Conservation (phyloP, 495 filamentous ascomycete genomes). For the Hyphodiscus hymeniophilus region DNA sequence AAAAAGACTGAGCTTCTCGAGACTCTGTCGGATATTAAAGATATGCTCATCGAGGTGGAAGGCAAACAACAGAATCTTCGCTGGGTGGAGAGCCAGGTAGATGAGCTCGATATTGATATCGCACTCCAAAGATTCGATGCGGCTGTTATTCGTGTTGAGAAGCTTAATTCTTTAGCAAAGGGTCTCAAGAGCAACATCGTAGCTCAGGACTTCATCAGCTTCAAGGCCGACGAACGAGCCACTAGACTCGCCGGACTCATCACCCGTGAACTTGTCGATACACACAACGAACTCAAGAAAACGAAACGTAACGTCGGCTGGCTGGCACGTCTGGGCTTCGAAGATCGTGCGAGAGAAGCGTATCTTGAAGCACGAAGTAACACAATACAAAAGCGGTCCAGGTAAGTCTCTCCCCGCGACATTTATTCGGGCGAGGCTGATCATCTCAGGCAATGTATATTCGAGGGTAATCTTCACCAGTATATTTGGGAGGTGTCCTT, state of each 20-base stretch:
- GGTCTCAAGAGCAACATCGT: constrained; percentile 74
- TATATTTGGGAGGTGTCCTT: constrained; percentile 96
- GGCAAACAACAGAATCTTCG: constrained; percentile 92
- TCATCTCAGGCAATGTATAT: constrained; percentile 67
- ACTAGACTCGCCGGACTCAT: constrained; percentile 66
- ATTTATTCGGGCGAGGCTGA: constrained; percentile 1
- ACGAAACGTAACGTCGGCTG: constrained; percentile 68
- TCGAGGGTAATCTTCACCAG: constrained; percentile 81
- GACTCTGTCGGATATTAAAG: constrained; percentile 58
- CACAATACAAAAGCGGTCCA: constrained; percentile 69
- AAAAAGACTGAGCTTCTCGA: constrained; percentile 67
- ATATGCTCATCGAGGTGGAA: constrained; percentile 89
- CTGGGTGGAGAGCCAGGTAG: constrained; percentile 91
- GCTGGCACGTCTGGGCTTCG: constrained; percentile 79
- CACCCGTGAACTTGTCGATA: constrained; percentile 63
- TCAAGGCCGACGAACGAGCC: constrained; percentile 83
- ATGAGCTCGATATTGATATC: constrained; percentile 93
- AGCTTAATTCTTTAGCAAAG: constrained; percentile 66
- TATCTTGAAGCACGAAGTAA: constrained; percentile 73
- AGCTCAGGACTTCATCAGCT: constrained; percentile 80
- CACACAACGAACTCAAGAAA: constrained; percentile 59
- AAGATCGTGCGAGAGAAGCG: constrained; percentile 78
- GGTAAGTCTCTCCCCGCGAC: constrained; percentile 42
- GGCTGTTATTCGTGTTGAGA: constrained; percentile 74
- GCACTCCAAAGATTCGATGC: constrained; percentile 85